Evolutionary conservation across 768 basidiomycete genomes (phyloP), one percentile per base, ranked within the genome.

Genomic region (Panaeolus papilionaceus): DNA sequence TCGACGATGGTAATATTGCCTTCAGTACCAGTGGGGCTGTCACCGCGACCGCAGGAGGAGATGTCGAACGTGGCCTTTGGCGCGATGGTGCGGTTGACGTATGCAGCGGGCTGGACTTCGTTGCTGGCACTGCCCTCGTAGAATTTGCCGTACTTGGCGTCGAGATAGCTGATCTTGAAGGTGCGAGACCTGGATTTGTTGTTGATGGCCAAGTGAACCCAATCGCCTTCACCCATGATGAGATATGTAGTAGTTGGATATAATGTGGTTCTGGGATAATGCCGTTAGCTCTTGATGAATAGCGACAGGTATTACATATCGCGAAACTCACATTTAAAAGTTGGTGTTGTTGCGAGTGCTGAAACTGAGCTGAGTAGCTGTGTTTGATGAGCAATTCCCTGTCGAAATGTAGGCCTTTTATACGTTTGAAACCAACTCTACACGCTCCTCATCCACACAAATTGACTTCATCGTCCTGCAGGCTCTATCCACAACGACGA

Each of bases 181-280:
- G 49, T 51, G 2, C 49, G 49, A 18, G 49, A 28, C 26, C 26
- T 51, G 49, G 49, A 51, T 28, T 51, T 51, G 49, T 51, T 51
- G 49, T 51, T 51, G 49, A 51, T 51, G 10, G 49, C 20, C 20
- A 51, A 51, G 49, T 51, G 49, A 9, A 51, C 49, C 49, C 49
- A 51, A 51, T 51, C 49, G 49, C 49, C 49, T 51, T 51, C 49
- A 51, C 49, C 49, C 49, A 51, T 51, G 49, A 10, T 51, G 45
- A 26, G 33, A 9, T 10, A 26, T 14, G 49, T 51, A 33, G 23
- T 33, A 4, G 49, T 51, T 51, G 49, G 49, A n/a, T 47, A n/a
- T 14, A 1, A 26, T 33, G 49, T 28, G 9, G 49, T 51, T 28
- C 49, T 51, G 14, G 5, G 14, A 26, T 7, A 8, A 26, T 11